These are phyloP conservation scores for Effrenium voratum DNA, from an alignment of 73 alveolate genomes.

Conservation along the genomic window DNA sequence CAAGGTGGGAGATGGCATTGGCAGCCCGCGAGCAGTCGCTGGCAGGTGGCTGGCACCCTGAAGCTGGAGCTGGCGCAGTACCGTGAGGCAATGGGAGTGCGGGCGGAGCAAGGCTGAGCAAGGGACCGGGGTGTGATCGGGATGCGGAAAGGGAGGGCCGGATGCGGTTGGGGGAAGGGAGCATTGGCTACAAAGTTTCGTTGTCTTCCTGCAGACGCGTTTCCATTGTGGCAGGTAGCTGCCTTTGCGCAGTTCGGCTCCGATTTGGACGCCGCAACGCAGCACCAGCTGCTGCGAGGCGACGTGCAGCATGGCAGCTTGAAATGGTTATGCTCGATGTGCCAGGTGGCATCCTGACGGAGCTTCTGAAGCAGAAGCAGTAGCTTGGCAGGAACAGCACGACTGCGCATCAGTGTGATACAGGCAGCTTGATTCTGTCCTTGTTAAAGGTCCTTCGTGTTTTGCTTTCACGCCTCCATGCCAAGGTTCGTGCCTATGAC, in stretches of 20 bases:
- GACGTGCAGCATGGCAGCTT: not conserved
- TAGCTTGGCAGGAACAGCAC: conserved; percentile 95
- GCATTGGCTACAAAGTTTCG: not conserved
- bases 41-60: conserved; percentile 98
- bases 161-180: conserved; percentile 97
- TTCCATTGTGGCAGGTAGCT: conserved; percentile 96
- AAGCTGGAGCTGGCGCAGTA: conserved; percentile 98
- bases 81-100: conserved; percentile 98
- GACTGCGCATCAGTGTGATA: conserved; percentile 96
- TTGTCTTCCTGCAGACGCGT: no score
- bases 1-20: not conserved
- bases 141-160: not conserved
- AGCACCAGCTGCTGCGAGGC: conserved; percentile 98
- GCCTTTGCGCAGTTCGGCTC: conserved; percentile 99
- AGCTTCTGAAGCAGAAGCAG: conserved; percentile 98
- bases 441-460: not conserved
- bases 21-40: not conserved
- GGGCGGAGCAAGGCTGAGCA: not conserved
- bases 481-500: conserved; percentile 97
- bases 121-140: not conserved
- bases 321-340: not conserved
- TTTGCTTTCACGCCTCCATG: not conserved
- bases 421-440: not conserved
- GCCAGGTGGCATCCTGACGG: conserved; percentile 95
- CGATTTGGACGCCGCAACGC: conserved; percentile 99